Percentiles rank a stretch among this genome's conserved stretches.
These are phyloP conservation scores for Fusarium abutilonis DNA, from an alignment of 2,329 filamentous ascomycete genomes.

Conservation along the genomic window DNA sequence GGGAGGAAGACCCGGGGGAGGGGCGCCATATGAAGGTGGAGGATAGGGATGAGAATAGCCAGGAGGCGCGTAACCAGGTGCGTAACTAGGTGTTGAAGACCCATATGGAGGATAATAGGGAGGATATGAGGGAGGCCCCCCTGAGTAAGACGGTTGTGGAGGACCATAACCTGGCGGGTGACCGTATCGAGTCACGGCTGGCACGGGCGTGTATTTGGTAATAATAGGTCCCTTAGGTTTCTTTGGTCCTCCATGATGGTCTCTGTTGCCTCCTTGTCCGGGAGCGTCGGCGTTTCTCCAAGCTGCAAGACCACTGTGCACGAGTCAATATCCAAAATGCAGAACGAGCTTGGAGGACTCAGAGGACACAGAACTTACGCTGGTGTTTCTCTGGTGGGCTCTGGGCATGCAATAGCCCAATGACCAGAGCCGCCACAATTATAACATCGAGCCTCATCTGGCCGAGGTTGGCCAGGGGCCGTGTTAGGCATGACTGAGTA, in stretches of 20 bases:
- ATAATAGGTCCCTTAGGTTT: constrained; percentile 50
- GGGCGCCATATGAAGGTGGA: constrained; percentile 36
- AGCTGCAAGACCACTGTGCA: constrained; percentile 49
- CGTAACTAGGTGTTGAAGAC: constrained; percentile 37
- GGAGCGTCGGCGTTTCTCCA: constrained; percentile 50
- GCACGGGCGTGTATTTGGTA: constrained; percentile 50
- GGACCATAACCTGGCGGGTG: constrained; percentile 42
- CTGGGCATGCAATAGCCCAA: constrained; percentile 64
- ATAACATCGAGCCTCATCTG: constrained; percentile 59
- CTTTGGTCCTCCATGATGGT: constrained; percentile 47
- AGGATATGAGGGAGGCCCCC: constrained; percentile 40
- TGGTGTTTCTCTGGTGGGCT: constrained; percentile 58
- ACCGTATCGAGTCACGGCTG: constrained; percentile 35
- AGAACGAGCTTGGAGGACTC: background rate
- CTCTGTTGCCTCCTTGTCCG: constrained; percentile 42
- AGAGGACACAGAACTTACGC: constrained; percentile 55
- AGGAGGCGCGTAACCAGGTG: constrained; percentile 43
- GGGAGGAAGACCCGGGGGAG: constrained; percentile 41
- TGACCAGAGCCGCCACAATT: constrained; percentile 64
- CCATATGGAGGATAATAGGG: constrained; percentile 40
- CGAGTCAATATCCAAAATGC: constrained; percentile 20
- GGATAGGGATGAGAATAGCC: constrained; percentile 42
- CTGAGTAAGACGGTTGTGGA: constrained; percentile 41
- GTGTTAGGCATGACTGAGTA: constrained; percentile 45
- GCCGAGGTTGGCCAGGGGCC: constrained; percentile 45